Evolutionary conservation across 2,329 filamentous ascomycete species (phyloP), one percentile per base, ranked within the genome.

Genomic region (Catunica adiposa): DNA sequence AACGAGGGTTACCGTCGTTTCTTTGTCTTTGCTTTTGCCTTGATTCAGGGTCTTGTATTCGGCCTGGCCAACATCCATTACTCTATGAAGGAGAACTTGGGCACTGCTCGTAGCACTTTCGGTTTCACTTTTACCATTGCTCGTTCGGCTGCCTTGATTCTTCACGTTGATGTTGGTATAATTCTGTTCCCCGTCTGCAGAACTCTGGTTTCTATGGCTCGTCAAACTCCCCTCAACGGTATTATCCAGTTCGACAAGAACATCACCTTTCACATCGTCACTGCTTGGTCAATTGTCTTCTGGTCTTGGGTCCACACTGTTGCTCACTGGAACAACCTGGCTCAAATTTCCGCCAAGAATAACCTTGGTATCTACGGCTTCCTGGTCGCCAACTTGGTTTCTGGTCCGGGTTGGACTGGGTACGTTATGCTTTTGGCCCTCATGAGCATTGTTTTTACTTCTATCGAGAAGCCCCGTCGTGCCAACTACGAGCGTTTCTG

Each of bases 171-270:
- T 65, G 79, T 90, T 53, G 85, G 83, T 31, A 73, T 92, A 64
- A 76, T 94, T 61, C 73, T 92, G 26, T 82, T 90, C 62, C 86
- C 87, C 47, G 86, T 92, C 52, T 92, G 86, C 72, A 78, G 86
- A 58, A 92, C 86, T 11, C 77, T 92, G 62, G 88, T 92, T 64
- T 92, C 86, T 54, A 77, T 90, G 60, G 77, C 83, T 54, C 79
- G 86, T 60, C 84, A 87, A 65, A 92, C 86, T 5, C 84, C 86
- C 6, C 73, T 92, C 56, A 89, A 90, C 67, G 85, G 86, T 62
- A 86, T 92, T 65, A 84, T 94, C 61, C 86, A 88, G 62, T 89
- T 92, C 68, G 85, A 89, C 71, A 89, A 89, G 74, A 89, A 89
- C 70, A 89, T 89, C 66, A 86, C 84, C 47, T 90, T 92, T 69